These are phyloP conservation scores for Crotalaria pallida DNA, from an alignment of 306 rosid genomes.

Conservation along the genomic window DNA sequence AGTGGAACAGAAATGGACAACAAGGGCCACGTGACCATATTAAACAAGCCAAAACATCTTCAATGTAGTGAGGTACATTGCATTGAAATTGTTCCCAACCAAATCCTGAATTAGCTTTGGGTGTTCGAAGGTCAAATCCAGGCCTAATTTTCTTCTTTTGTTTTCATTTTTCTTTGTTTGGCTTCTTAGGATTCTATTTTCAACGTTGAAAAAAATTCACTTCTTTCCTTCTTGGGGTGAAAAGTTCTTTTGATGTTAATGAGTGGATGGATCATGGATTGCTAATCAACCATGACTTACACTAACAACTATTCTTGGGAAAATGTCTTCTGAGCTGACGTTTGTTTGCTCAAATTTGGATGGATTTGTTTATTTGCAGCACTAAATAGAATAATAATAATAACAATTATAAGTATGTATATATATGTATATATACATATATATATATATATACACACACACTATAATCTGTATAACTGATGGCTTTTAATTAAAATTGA, in stretches of 20 bases:
- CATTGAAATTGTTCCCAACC: conserved; percentile 21
- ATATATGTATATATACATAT: no score
- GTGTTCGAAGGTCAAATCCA: conserved; percentile 49
- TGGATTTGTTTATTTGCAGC: neutral
- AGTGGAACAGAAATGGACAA: conserved; percentile 26
- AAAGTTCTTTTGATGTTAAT: neutral
- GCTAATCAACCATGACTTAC: neutral
- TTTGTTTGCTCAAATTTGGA: conserved; percentile 5
- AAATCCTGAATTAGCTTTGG: neutral
- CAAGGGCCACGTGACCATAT: conserved; percentile 28
- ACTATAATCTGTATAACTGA: no score
- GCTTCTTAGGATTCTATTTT: conserved; percentile 57
- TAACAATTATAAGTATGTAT: no score
- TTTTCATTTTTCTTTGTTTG: neutral
- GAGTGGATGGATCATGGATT: neutral
- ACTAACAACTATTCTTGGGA: neutral
- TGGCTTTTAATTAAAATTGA: no score
- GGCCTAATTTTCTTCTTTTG: neutral
- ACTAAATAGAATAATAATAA: neutral
- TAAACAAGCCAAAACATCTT: conserved; percentile 23
- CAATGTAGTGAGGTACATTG: conserved; percentile 21
- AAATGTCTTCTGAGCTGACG: neutral
- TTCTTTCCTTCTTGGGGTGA: neutral
- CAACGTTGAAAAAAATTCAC: conserved; percentile 17
- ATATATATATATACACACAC: no score